Conservation (phyloP, 495 filamentous ascomycete species). For the Hypomontagnella submonticulosa region DNA sequence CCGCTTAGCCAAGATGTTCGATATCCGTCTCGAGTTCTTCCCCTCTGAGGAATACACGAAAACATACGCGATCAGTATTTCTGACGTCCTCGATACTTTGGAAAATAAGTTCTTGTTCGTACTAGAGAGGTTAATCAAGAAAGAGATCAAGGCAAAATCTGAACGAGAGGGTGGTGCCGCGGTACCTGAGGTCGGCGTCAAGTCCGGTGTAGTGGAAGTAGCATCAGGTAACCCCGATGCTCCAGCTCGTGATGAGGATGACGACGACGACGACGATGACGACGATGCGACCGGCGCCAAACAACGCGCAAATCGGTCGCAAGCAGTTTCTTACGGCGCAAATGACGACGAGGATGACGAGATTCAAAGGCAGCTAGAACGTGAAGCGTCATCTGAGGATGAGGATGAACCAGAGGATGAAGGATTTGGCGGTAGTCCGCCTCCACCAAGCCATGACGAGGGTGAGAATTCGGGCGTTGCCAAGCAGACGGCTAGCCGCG, state of each 20-base stretch:
- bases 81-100: slow-evolving; percentile 81
- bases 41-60: slow-evolving; percentile 80
- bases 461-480: slow-evolving; percentile 47
- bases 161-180: slow-evolving; percentile 73
- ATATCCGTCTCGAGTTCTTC: slow-evolving; percentile 85
- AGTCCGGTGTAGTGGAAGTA: slow-evolving; percentile 75
- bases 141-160: slow-evolving; percentile 81
- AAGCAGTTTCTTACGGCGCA: slow-evolving; percentile 87
- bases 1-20: slow-evolving; percentile 81
- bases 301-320: slow-evolving; percentile 74
- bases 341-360: slow-evolving; percentile 91
- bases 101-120: slow-evolving; percentile 79
- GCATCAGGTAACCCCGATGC: slow-evolving; percentile 54
- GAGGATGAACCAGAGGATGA: slow-evolving; percentile 67
- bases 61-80: slow-evolving; percentile 82
- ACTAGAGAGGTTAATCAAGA: slow-evolving; percentile 72
- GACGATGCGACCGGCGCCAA: slow-evolving; percentile 88
- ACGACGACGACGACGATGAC: slow-evolving; percentile 79
- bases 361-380: slow-evolving; percentile 67
- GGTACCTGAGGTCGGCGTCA: slow-evolving; percentile 83
- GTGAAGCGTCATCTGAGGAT: slow-evolving; percentile 64
- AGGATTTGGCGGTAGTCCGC: slow-evolving; percentile 63
- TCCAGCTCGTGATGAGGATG: slow-evolving; percentile 68
- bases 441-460: slow-evolving; percentile 61
- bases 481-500: slow-evolving; percentile 63